Base-by-base conservation (phyloP, 2,329 filamentous ascomycete genomes). In the Penicillium brasilianum region DNA sequence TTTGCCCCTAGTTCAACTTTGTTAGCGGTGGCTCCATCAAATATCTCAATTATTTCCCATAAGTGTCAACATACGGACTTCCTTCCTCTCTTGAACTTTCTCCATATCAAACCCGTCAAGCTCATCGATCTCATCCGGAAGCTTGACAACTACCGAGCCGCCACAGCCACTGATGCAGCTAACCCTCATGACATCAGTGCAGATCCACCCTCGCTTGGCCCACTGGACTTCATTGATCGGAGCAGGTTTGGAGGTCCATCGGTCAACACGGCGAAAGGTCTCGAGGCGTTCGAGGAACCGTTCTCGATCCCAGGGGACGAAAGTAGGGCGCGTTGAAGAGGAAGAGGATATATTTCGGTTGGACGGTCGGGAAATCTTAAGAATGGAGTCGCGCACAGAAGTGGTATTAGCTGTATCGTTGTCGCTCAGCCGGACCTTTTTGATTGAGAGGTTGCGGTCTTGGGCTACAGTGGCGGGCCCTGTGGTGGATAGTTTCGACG, bases 121-220 rank as follows among this genome's bases (percentile, higher is more conserved):
- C 59, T 81, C 81, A 61, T 85, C 83, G 50, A 91, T 87, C 66
- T 90, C 87, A 7, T 87, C 86, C 0, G 87, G 83, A 6, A 96
- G 81, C 77, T 91, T 92, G 55, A 98, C 90, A 4, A 95, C 85
- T 43, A 97, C 83, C 69, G 96, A 91, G 70, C 90, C 89, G 72
- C 90, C 89, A 72, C 95, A 99, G 2, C 93, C 87, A 43, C 90
- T 88, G 44, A 82, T 83, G 74, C 95, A 99, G 18, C 88, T 87
- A 16, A 98, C 92, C 4, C 90, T 90, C 77, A 96, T 93, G 66
- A 88, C 88, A 69, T 90, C 90, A 49, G 90, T 87, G 71, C 94
- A 97, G 4, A 89, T 84, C 94, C 95, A 99, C 0, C 94, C 94
- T 60, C 91, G 83, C 81, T 94, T 97, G 0, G 93, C 93, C 95